Conservation (phyloP, 73 alveolate genomes). For the Blepharisma japonicum region DNA sequence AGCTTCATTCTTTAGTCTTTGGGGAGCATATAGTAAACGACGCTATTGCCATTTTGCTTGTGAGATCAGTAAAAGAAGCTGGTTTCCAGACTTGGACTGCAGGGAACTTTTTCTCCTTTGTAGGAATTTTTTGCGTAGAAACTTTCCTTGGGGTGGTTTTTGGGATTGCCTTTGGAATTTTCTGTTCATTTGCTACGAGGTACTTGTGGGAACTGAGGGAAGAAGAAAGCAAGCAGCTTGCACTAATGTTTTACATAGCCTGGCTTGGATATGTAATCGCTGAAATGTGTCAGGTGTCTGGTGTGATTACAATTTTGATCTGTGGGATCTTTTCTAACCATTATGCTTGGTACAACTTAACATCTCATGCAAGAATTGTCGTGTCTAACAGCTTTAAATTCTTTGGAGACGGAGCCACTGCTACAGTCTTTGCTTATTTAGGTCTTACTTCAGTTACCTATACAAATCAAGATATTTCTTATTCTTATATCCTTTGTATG, state of each 20-base stretch:
- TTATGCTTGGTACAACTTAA: slow-evolving; percentile 78
- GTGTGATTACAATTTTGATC: slow-evolving; percentile 66
- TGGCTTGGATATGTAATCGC: slow-evolving; percentile 70
- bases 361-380: slow-evolving; percentile 72
- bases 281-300: slow-evolving; percentile 65
- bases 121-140: not conserved
- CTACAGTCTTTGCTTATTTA: slow-evolving; percentile 80
- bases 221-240: slow-evolving; percentile 8
- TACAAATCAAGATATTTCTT: not conserved
- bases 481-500: not conserved
- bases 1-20: slow-evolving; percentile 81
- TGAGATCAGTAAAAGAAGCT: slow-evolving; percentile 17
- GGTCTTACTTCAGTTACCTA: slow-evolving; percentile 79
- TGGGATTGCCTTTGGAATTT: slow-evolving; percentile 22
- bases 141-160: slow-evolving; percentile 14
- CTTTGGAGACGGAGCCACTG: slow-evolving; percentile 81
- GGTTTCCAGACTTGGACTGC: slow-evolving; percentile 10
- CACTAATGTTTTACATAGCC: slow-evolving; percentile 71
- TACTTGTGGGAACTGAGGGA: not conserved
- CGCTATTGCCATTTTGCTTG: slow-evolving; percentile 92
- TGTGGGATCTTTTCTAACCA: slow-evolving; percentile 79
- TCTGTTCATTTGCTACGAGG: not conserved
- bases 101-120: slow-evolving; percentile 14
- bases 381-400: slow-evolving; percentile 65
- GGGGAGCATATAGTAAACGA: slow-evolving; percentile 96